Evolutionary conservation across 2,329 filamentous ascomycete species (phyloP), one percentile per base, ranked within the genome.

Genomic region (Truncatella angustata): DNA sequence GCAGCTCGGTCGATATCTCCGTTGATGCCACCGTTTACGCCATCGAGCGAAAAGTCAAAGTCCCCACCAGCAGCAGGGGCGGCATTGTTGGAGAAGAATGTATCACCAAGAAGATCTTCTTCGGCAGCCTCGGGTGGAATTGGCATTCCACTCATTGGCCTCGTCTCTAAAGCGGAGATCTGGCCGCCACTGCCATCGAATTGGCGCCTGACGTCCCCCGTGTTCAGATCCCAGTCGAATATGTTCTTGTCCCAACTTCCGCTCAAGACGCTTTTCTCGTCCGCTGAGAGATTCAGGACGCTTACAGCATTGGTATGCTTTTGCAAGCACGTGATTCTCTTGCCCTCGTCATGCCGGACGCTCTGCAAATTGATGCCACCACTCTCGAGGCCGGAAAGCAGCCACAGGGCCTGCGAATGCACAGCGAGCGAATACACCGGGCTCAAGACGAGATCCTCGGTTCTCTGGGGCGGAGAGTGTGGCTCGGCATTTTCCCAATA

Each of bases 401-500:
- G 74, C 94, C 94, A 99, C 2, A 97, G 74, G 0, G 90, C 91
- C 62, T 94, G 84, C 40, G 90, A 91, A 56, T 99, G 91, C 4
- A 95, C 87, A 1, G 94, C 94, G 23, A 99, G 76, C 5, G 92
- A 96, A 69, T 99, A 99, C 0, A 99, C 93, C 0, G 94, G 91
- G 9, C 91, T 96, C n/a, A 93, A 71, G 4, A 81, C 72, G 21
- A 82, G 73, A 3, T 90, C 86, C 44, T 87, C 74, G 11, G 76
- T 74, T 12, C 70, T 69, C 32, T 69, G 61, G 6, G 62, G 60
- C 0, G 71, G 68, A 1, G 64, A 66, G 3, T 72, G 58, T 2
- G 84, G 82, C 66, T 99, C 93, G 67, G 97, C 92, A 63, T 97
- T 99, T 69, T 97, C 94, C 94, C 94, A 99, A 69, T 99, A 99